A percentile compares a stretch with the other conserved stretches of the same genome.
These are phyloP conservation scores for Yamadazyma blattariae DNA, from an alignment of 1,139 yeast species.

Conservation along the genomic window DNA sequence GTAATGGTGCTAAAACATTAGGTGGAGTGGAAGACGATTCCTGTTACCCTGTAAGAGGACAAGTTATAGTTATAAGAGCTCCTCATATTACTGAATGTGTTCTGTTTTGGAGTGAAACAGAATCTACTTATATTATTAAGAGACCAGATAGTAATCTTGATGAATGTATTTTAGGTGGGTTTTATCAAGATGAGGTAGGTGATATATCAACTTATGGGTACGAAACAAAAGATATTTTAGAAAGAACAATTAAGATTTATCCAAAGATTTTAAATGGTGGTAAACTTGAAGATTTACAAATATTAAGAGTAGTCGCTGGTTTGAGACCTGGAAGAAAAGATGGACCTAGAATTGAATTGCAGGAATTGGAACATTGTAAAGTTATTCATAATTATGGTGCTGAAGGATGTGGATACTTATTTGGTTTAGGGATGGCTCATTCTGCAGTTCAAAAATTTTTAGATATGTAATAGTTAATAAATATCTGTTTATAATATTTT, in stretches of 20 bases:
- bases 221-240: slow-evolving; percentile 56
- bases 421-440: slow-evolving; percentile 43
- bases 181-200: slow-evolving; percentile 55
- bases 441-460: slow-evolving; percentile 22
- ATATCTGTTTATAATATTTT: too few species aligned
- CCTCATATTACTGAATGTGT: slow-evolving; percentile 51
- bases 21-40: slow-evolving; percentile 55
- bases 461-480: slow-evolving; percentile 1
- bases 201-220: slow-evolving; percentile 50
- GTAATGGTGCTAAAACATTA: slow-evolving; percentile 56
- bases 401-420: slow-evolving; percentile 46
- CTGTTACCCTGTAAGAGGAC: slow-evolving; percentile 67
- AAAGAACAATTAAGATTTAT: slow-evolving; percentile 48
- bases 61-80: slow-evolving; percentile 60
- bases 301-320: slow-evolving; percentile 63
- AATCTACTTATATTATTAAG: slow-evolving; percentile 55
- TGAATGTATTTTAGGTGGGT: slow-evolving; percentile 68
- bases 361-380: slow-evolving; percentile 26
- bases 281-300: slow-evolving; percentile 23
- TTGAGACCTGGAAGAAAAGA: slow-evolving; percentile 69
- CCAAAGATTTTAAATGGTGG: slow-evolving; percentile 46
- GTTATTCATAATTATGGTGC: slow-evolving; percentile 50
- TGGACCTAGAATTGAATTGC: slow-evolving; percentile 61
- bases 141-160: slow-evolving; percentile 21
- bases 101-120: slow-evolving; percentile 50